Base-by-base conservation (phyloP, 2,329 filamentous ascomycete genomes). In the Hansfordia pulvinata region DNA sequence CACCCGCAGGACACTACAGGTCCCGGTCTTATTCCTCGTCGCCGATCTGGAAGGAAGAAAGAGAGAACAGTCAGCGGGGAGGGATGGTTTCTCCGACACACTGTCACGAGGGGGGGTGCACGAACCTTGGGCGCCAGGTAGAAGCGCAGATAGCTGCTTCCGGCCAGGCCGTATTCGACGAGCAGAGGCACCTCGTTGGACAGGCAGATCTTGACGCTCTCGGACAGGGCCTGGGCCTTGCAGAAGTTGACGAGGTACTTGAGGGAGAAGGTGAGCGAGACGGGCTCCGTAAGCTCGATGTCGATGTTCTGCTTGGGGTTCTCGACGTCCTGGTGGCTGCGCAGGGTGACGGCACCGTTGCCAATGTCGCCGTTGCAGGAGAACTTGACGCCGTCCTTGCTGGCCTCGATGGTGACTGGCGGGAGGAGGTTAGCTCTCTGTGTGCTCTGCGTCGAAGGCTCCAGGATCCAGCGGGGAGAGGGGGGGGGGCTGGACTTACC, bases 201-300 rank as follows among this genome's bases (percentile, higher is more conserved):
- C 41, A 98, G 69, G 60, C 81, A 93, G 43, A 98, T 76, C 61
- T 81, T 90, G 56, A 98, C 92, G 39, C 70, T 67, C 41, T 56
- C 62, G 20, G 86, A 88, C 34, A 98, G 65, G 28, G 74, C 76
- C 36, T 84, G 80, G 18, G 92, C 92, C 65, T 98, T 98, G 80
- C 90, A 96, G 65, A 98, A 98, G 71, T 96, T 96, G 68, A 93
- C 83, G 3, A 98, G 77, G 62, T 98, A 98, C 64, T 98, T 98
- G 46, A 98, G 79, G 18, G 90, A 96, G 64, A 98, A 98, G 26
- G 88, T 96, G 36, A 98, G 71, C 19, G 82, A 69, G 34, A 98
- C 90, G 27, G 90, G 84, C 62, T 98, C 92, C 20, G 74, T 79
- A 35, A 98, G 74, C 49, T 85, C 75, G 53, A 98, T 94, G 38